These are phyloP conservation scores for Skeletonema costatum DNA, from an alignment of 108 stramenopile species.

Conservation along the genomic window DNA sequence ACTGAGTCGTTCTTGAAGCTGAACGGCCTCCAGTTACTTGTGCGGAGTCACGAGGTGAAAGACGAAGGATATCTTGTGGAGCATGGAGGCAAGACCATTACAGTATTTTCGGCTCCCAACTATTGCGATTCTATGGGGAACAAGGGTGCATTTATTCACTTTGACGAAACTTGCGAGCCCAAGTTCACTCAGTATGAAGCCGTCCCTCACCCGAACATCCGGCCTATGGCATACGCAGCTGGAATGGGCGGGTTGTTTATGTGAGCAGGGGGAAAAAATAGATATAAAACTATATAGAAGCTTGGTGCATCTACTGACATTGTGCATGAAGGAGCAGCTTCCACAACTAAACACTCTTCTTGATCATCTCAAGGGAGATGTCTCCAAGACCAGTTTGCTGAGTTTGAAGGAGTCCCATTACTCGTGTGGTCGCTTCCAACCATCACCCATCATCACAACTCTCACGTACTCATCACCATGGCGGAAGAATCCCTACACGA, in stretches of 20 bases:
- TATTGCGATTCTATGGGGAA: slow-evolving; percentile 99
- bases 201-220: slow-evolving; percentile 94
- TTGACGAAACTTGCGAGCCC: slow-evolving; percentile 80
- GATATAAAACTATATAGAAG: neutral
- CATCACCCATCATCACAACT: too few relatives aligned
- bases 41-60: slow-evolving; percentile 96
- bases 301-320: neutral
- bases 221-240: slow-evolving; percentile 98
- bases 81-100: slow-evolving; percentile 98
- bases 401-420: too few relatives aligned
- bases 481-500: neutral
- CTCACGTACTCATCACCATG: neutral
- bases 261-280: slow-evolving; percentile 10
- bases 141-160: slow-evolving; percentile 97
- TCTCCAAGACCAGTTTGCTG: too few relatives aligned
- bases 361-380: too few relatives aligned
- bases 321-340: neutral
- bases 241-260: slow-evolving; percentile 86
- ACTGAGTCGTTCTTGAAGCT: slow-evolving; percentile 83
- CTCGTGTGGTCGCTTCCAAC: too few relatives aligned
- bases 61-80: slow-evolving; percentile 99
- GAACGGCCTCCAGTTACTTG: slow-evolving; percentile 85
- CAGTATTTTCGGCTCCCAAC: slow-evolving; percentile 98
- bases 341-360: too few relatives aligned
- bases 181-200: slow-evolving; percentile 89